Base-by-base conservation (phyloP, 768 basidiomycete species). In the Tremella fuciformis region DNA sequence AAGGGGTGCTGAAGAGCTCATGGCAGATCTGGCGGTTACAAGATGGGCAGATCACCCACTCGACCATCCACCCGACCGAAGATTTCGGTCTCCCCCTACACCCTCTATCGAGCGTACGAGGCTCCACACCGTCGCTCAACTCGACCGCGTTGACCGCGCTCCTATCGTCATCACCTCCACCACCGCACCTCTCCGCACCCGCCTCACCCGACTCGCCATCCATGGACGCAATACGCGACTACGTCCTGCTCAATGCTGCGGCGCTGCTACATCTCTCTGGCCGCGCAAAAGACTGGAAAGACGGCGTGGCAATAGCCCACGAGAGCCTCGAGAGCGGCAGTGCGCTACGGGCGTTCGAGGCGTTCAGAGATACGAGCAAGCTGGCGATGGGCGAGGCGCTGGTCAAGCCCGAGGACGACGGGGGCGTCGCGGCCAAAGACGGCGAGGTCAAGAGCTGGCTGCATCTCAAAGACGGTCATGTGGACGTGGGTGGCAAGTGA, bases 201-300 rank as follows among this genome's bases (percentile, higher is more conserved):
- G 56, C 69, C 6, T 48, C 57, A 0, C 55, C 67, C 40, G 70
- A 70, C 44, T 71, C 73, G 8, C 74, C 75, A 19, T 67, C 68
- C 7, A 73, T 91, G 58, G 80, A 78, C 8, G 83, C 91, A 0
- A 82, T 94, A 38, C 77, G 85, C 50, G 86, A 96, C 69, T 98
- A 92, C 73, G 89, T 98, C 59, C 78, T 92, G 58, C 79, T 98
- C 79, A 97, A 99, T 69, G 84, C 93, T 2, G 86, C 91, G 3
- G 93, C 91, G 13, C 75, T 98, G 57, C 79, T 99, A 41, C 85
- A 92, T 24, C 85, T 97, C 2, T 85, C 89, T 6, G 92, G 91
- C 4, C 57, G 86, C 46, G 91, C 87, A 19, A 74, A 74, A 29
- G 82, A 84, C 68, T 90, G 83, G 71, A 81, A 82, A 65, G 82